These are phyloP conservation scores for Colletotrichum filicis DNA, from an alignment of 2,329 filamentous ascomycete species.

Conservation along the genomic window DNA sequence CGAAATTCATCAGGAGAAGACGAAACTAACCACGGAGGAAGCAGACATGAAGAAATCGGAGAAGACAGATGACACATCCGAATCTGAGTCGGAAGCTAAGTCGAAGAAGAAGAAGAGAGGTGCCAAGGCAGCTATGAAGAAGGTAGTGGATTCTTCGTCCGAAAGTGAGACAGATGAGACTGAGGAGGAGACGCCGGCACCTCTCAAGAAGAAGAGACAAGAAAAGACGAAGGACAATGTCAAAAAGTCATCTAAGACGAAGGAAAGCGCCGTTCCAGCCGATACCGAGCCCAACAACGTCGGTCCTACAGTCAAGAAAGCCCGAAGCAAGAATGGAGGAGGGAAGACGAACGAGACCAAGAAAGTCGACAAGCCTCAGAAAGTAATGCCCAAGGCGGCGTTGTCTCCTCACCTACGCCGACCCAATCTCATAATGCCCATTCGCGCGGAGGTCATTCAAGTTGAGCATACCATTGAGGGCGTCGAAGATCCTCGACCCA, in stretches of 20 bases:
- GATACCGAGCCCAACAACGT: slow-evolving; percentile 17
- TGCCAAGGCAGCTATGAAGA: slow-evolving; percentile 20
- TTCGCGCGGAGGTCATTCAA: slow-evolving; percentile 60
- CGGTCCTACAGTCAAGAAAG: slow-evolving; percentile 11
- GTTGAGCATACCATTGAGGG: slow-evolving; percentile 66
- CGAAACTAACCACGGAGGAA: slow-evolving; percentile 18
- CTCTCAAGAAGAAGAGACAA: slow-evolving; percentile 33
- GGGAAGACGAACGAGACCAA: slow-evolving; percentile 28
- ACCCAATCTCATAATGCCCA: slow-evolving; percentile 59
- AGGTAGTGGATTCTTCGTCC: slow-evolving; percentile 19
- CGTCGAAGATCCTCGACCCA: slow-evolving; percentile 64
- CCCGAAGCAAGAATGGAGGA: not conserved
- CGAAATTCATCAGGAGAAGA: slow-evolving; percentile 17
- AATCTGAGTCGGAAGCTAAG: slow-evolving; percentile 23
- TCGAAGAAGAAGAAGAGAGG: slow-evolving; percentile 28
- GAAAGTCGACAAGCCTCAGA: slow-evolving; percentile 36
- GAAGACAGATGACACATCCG: slow-evolving; percentile 30
- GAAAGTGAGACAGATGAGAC: slow-evolving; percentile 39
- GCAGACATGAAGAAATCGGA: slow-evolving; percentile 6
- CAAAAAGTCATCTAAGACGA: slow-evolving; percentile 33
- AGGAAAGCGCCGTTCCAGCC: not conserved
- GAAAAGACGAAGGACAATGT: slow-evolving; percentile 5
- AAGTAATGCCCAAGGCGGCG: slow-evolving; percentile 37
- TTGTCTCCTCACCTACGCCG: slow-evolving; percentile 46
- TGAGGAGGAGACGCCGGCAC: slow-evolving; percentile 20